A percentile compares a stretch with the other conserved stretches of the same genome.
Conservation (phyloP, 805 yeast genomes). For the Metschnikowia drakensbergensis region DNA sequence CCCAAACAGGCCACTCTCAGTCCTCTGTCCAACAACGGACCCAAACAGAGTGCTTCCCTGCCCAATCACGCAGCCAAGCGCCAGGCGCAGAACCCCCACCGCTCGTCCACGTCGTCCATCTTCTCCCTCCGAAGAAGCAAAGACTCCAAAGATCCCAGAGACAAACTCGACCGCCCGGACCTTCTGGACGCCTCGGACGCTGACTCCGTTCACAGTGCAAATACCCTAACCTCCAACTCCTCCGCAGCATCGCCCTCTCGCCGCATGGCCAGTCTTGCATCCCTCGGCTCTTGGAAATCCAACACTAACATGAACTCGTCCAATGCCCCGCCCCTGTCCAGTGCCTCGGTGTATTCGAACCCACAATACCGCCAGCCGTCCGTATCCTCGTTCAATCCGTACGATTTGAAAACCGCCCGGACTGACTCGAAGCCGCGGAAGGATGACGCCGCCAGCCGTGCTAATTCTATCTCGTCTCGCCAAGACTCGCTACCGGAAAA, state of each 20-base stretch:
- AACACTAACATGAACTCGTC: slow-evolving; percentile 7
- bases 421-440: slow-evolving; percentile 5
- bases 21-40: background rate
- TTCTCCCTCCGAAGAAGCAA: slow-evolving; percentile 34
- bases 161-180: background rate
- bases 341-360: background rate
- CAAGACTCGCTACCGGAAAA: slow-evolving; percentile 3
- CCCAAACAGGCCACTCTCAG: too few species aligned
- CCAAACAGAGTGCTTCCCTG: too few species aligned
- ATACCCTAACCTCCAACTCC: slow-evolving; percentile 3
- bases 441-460: slow-evolving; percentile 7
- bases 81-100: slow-evolving; percentile 10
- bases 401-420: slow-evolving; percentile 24
- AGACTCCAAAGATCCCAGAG: slow-evolving; percentile 11
- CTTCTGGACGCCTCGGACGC: slow-evolving; percentile 34
- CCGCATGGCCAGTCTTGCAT: slow-evolving; percentile 10
- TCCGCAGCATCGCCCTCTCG: slow-evolving; percentile 2
- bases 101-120: slow-evolving; percentile 34
- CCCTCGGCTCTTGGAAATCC: slow-evolving; percentile 7
- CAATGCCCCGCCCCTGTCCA: slow-evolving; percentile 21
- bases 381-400: slow-evolving; percentile 34
- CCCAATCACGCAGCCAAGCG: background rate
- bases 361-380: background rate
- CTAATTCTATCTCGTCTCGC: slow-evolving; percentile 6
- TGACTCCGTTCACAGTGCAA: slow-evolving; percentile 22